Percentiles rank a stretch among this genome's conserved stretches.
phyloP scores from a whole-genome alignment of 1,284 basidiomycete species.

The Naganishia liquefaciens region DNA sequence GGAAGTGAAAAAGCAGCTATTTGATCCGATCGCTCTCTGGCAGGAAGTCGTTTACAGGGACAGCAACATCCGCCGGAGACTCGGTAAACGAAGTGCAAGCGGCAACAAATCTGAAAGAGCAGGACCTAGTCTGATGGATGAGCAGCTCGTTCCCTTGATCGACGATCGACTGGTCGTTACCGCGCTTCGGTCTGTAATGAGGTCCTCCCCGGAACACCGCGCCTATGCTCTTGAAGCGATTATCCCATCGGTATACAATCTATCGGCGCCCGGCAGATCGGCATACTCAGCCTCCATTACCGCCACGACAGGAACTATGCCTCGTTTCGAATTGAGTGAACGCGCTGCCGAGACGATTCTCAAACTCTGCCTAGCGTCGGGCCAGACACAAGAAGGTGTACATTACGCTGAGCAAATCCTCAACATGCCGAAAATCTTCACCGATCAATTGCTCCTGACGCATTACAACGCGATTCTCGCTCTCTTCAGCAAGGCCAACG shows the following conservation, averaged over 20 bases:
- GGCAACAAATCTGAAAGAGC: conserved; percentile 39
- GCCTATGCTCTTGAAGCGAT: conserved; percentile 38
- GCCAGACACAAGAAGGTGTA: conserved; percentile 36
- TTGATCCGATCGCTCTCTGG: conserved; percentile 13
- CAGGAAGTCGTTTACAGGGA: conserved; percentile 20
- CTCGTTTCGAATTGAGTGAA: conserved; percentile 35
- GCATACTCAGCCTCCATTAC: conserved; percentile 19
- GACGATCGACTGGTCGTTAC: conserved; percentile 42
- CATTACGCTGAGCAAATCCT: conserved; percentile 42
- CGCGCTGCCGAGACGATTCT: conserved; percentile 39
- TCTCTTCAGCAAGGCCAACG: conserved; percentile 32
- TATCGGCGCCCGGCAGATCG: conserved; percentile 38
- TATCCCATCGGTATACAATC: conserved; percentile 40
- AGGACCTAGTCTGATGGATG: conserved; percentile 37
- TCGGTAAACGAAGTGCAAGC: conserved; percentile 35
- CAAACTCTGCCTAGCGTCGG: conserved; percentile 32
- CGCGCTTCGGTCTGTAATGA: conserved; percentile 39
- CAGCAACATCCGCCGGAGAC: background rate
- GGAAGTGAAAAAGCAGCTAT: conserved; percentile 18
- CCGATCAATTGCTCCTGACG: conserved; percentile 32
- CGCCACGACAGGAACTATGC: conserved; percentile 8
- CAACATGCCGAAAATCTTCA: conserved; percentile 9
- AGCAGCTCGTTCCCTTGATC: conserved; percentile 32
- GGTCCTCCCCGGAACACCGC: conserved; percentile 41
- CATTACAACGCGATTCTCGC: conserved; percentile 39